Conservation (phyloP, 306 rosid species). For the Rosa rugosa region DNA sequence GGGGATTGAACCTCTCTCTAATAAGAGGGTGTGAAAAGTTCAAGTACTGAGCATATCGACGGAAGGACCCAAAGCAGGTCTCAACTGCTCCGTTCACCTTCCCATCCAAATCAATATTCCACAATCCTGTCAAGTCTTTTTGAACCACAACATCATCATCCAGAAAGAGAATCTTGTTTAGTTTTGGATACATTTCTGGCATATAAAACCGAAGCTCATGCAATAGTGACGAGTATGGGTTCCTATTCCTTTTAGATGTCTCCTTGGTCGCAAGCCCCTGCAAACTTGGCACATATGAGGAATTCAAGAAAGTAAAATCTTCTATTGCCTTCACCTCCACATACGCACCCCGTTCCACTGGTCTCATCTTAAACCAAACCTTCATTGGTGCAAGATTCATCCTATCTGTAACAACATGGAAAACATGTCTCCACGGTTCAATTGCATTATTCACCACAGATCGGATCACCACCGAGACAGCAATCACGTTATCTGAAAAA, state of each 20-base stretch:
- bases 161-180: conserved; percentile 72
- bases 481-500: conserved; percentile 90
- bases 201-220: conserved; percentile 87
- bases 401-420: conserved; percentile 87
- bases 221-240: conserved; percentile 63
- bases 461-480: conserved; percentile 91
- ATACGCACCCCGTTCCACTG: conserved; percentile 75
- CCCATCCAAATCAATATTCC: conserved; percentile 93
- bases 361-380: conserved; percentile 99
- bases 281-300: conserved; percentile 75
- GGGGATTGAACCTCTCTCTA: conserved; percentile 75
- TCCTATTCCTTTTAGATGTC: conserved; percentile 46
- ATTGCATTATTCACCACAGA: conserved; percentile 83
- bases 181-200: conserved; percentile 92
- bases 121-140: conserved; percentile 83
- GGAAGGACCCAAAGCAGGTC: conserved; percentile 96
- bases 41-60: conserved; percentile 72
- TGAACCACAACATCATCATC: conserved; percentile 98
- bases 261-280: conserved; percentile 53
- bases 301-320: conserved; percentile 73
- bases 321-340: conserved; percentile 89
- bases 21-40: conserved; percentile 84
- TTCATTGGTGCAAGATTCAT: conserved; percentile 99
- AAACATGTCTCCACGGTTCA: conserved; percentile 96
- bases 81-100: conserved; percentile 97